Conservation (phyloP, 805 yeast species). For the Wickerhamiella brachini region DNA sequence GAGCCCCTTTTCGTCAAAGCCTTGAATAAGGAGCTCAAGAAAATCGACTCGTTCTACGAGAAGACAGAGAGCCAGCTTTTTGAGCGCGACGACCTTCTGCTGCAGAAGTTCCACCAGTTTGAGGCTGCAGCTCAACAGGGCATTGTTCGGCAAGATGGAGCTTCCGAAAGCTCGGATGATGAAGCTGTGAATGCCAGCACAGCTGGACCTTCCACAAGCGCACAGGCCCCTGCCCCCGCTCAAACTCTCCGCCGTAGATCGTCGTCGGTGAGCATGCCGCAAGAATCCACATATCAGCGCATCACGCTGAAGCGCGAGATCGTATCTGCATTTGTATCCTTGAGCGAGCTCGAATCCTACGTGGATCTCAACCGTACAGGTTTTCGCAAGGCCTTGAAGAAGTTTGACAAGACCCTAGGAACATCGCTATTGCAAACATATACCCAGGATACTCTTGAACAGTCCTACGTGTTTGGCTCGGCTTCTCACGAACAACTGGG, state of each 20-base stretch:
- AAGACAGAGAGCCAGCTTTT: constrained; percentile 49
- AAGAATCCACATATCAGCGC: neutral
- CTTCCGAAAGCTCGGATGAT: constrained; percentile 3
- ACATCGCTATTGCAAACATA: constrained; percentile 48
- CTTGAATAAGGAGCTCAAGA: constrained; percentile 59
- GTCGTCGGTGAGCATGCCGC: neutral
- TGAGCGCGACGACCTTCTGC: constrained; percentile 40
- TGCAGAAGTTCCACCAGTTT: constrained; percentile 30
- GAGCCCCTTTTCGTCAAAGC: constrained; percentile 51
- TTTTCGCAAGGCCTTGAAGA: constrained; percentile 76
- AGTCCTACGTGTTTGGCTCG: constrained; percentile 42
- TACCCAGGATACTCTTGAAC: constrained; percentile 30
- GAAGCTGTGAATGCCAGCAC: neutral
- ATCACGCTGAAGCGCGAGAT: constrained; percentile 6
- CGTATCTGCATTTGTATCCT: constrained; percentile 46
- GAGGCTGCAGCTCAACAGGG: neutral
- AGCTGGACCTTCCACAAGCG: neutral
- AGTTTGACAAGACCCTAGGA: constrained; percentile 73
- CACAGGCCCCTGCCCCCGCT: neutral
- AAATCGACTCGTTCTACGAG: constrained; percentile 62
- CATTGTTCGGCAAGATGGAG: neutral
- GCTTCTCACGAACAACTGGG: constrained; percentile 38
- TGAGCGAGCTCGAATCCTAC: constrained; percentile 73
- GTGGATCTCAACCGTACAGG: constrained; percentile 80
- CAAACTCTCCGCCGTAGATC: constrained; percentile 1